Evolutionary conservation across 495 filamentous ascomycete species (phyloP), one percentile per base, ranked within the genome.

Genomic region (Annulohypoxylon stygium): DNA sequence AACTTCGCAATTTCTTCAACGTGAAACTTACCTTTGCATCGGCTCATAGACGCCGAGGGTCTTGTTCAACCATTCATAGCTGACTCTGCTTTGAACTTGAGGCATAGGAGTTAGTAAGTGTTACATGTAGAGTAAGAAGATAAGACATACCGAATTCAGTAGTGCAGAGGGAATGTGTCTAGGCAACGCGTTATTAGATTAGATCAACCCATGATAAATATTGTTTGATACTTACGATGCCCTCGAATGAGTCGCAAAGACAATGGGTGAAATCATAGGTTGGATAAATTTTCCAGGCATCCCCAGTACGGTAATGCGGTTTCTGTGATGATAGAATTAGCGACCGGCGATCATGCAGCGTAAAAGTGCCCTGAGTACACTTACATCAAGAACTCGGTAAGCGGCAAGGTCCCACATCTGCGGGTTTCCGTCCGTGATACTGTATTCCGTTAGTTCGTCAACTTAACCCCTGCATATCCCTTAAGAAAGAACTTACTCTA

Each of bases 181-280:
- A 39, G 11, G 18, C 10, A 39, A 23, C 1, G 34, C 25, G 23
- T 74, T 37, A 69, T 66, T 9, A 54, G 54, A 9, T 8, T 4
- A 30, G 30, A 0, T 37, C 8, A 16, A 7, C 5, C n/a, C 0
- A 8, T 12, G 4, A 8, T 20, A 10, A 30, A 30, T 30, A 30
- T 6, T 45, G 11, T n/a, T 18, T 6, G 36, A 41, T 58, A 75
- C 72, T 70, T 55, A 75, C 72, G 45, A 97, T 95, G 30, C 86
- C 87, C 82, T 97, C 95, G 61, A 96, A 93, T 74, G 90, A 91
- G 86, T 96, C 94, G 72, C 91, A 94, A n/a, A 97, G 84, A 69
- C 92, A 92, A 81, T 97, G 93, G 7, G 94, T 92, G 73, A 97
- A 95, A 77, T 97, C 95, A 77, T 97, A 97, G 0, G 94, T 94